Evolutionary conservation across 352 stramenopile genomes (phyloP), one percentile per base, ranked within the genome.

Genomic region (Globisporangium echinulatum): DNA sequence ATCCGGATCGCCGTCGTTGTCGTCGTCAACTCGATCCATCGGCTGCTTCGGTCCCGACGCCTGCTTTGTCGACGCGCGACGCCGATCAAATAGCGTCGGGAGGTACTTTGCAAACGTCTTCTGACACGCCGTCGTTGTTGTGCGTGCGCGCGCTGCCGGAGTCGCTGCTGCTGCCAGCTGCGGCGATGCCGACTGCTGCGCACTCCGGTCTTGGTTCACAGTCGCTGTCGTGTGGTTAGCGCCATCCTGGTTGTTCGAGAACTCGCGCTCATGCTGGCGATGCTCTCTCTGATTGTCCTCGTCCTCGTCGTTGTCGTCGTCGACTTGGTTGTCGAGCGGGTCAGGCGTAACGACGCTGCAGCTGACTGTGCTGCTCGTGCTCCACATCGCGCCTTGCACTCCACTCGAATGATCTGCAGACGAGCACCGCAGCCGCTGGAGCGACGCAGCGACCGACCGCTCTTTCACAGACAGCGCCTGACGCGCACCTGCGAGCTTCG

Each of bases 401-500:
- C 10, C 33, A 19, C 49, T n/a, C 19, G 4, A 10, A 5, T 39
- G 49, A 25, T 52, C 17, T 6, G 19, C 33, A 19, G 33, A n/a
- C 15, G 40, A 33, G 25, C 25, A 33, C 0, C 50, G 50, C 11
- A 43, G 50, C 6, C 17, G 50, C 4, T 54, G 50, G 11, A 54
- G 14, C 25, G 33, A 54, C 9, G 50, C 50, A 9, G 33, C 50
- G 25, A 54, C 39, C 33, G 50, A 54, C 46, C 50, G 50, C 50
- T 43, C 50, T 40, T 19, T n/a, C 39, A 25, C 25, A 39, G 11
- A 9, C 50, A 54, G 39, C 33, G 50, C 50, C 11, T 54, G 25
- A 19, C 39, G 37, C 33, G 50, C 50, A 7, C 11, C 4, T 17
- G 37, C 25, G 33, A 54, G 50, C 50, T 13, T 54, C 15, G 50